Conservation (phyloP, 2,329 filamentous ascomycete genomes). For the Truncatella angustata region DNA sequence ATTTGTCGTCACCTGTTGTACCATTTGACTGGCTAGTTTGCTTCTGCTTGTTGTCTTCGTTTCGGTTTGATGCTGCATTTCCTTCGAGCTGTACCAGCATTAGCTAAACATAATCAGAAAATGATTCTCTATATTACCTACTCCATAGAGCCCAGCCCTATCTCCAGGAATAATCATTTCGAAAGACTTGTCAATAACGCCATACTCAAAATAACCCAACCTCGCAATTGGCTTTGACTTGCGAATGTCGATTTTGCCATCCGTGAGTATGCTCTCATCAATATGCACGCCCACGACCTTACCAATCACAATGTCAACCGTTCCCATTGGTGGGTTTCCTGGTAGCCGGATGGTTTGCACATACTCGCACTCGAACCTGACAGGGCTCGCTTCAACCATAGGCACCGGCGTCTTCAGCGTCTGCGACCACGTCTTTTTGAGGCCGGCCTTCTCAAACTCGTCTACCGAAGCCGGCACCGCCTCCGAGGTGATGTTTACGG, state of each 20-base stretch:
- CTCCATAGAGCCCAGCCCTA: constrained; percentile 15
- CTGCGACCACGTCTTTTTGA: constrained; percentile 45
- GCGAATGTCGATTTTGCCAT: constrained; percentile 52
- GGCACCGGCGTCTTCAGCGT: constrained; percentile 36
- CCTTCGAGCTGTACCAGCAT: neutral
- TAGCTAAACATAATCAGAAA: neutral
- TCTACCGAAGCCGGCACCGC: constrained; percentile 47
- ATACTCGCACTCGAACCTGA: constrained; percentile 59
- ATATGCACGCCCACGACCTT: constrained; percentile 57
- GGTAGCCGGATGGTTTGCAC: constrained; percentile 54
- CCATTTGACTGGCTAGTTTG: neutral
- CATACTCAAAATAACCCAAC: constrained; percentile 60
- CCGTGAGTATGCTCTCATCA: constrained; percentile 50
- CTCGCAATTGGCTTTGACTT: constrained; percentile 60
- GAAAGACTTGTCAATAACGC: constrained; percentile 53
- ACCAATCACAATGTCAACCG: constrained; percentile 57
- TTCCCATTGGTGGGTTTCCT: constrained; percentile 55
- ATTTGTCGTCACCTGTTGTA: neutral
- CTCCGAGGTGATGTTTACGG: constrained; percentile 54
- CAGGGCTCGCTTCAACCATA: constrained; percentile 53
- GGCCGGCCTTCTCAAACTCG: constrained; percentile 49
- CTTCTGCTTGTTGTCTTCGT: neutral
- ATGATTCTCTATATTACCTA: neutral
- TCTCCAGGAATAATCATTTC: constrained; percentile 53
- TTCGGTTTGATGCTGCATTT: neutral